phyloP scores from a whole-genome alignment of 306 rosid species.

The Vachellia pachyceras region DNA sequence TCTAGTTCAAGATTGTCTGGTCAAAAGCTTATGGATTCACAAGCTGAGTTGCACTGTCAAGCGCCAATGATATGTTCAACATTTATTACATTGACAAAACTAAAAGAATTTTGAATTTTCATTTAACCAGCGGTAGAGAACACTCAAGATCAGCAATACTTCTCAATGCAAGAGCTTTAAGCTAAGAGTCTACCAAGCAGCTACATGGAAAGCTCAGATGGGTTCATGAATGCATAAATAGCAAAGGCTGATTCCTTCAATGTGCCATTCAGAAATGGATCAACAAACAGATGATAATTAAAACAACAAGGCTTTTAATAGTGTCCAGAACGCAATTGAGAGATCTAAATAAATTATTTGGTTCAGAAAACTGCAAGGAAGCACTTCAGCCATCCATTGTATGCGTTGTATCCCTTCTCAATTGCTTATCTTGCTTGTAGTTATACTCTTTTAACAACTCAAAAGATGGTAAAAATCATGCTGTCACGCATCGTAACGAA shows the following conservation, averaged over 20 bases:
- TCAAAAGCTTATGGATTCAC: not conserved
- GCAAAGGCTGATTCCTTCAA: not conserved
- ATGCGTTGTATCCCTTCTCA: not conserved
- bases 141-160: not conserved
- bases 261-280: conserved; percentile 8
- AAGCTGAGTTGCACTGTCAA: not conserved
- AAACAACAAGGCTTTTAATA: conserved; percentile 4
- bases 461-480: not conserved
- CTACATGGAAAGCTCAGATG: conserved; percentile 8
- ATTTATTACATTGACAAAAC: not conserved
- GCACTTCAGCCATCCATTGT: not conserved
- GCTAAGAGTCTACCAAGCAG: not conserved
- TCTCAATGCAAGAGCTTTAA: conserved; percentile 13
- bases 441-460: not conserved
- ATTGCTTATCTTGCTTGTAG: not conserved
- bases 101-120: not conserved
- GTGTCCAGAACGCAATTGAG: conserved; percentile 28
- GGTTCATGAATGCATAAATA: conserved; percentile 28
- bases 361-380: conserved; percentile 17
- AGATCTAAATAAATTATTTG: conserved; percentile 36
- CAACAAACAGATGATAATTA: not conserved
- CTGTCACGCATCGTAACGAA: not conserved
- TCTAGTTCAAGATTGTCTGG: not conserved
- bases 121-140: not conserved
- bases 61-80: not conserved